These are phyloP conservation scores for Iris pallida DNA, from an alignment of 116 monocot species.

Conservation along the genomic window DNA sequence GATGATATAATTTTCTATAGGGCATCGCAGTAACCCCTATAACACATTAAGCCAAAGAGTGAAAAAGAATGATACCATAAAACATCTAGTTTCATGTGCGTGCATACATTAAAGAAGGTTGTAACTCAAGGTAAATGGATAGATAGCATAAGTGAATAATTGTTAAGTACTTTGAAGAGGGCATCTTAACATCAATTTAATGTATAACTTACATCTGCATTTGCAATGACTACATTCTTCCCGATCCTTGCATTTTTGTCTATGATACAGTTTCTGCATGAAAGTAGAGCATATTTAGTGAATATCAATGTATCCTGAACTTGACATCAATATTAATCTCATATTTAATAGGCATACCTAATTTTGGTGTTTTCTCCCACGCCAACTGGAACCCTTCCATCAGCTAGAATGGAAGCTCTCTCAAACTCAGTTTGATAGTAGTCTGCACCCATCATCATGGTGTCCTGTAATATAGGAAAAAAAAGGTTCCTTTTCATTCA, in stretches of 20 bases:
- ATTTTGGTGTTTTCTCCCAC: slow-evolving; percentile 62
- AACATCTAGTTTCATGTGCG: too few relatives aligned
- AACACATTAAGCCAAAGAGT: too few relatives aligned
- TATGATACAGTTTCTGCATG: slow-evolving; percentile 70
- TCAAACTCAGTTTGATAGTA: slow-evolving; percentile 68
- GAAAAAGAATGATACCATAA: too few relatives aligned
- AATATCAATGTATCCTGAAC: background rate
- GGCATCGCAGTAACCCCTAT: too few relatives aligned
- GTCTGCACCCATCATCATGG: slow-evolving; percentile 82
- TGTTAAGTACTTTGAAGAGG: too few relatives aligned
- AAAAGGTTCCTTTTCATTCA: too few relatives aligned
- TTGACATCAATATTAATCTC: background rate
- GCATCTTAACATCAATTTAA: too few relatives aligned
- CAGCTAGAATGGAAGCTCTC: slow-evolving; percentile 35
- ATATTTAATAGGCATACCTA: slow-evolving; percentile 22
- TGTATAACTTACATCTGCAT: slow-evolving; percentile 45
- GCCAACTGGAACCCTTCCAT: slow-evolving; percentile 57
- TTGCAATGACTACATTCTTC: slow-evolving; percentile 54
- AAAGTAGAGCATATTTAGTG: background rate
- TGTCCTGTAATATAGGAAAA: slow-evolving; percentile 42
- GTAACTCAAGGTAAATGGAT: too few relatives aligned
- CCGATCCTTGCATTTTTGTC: slow-evolving; percentile 80
- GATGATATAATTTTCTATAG: too few relatives aligned
- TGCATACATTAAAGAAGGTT: too few relatives aligned
- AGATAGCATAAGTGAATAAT: too few relatives aligned